phyloP scores from a whole-genome alignment of 805 yeast genomes.

The Candida yuanshanica region DNA sequence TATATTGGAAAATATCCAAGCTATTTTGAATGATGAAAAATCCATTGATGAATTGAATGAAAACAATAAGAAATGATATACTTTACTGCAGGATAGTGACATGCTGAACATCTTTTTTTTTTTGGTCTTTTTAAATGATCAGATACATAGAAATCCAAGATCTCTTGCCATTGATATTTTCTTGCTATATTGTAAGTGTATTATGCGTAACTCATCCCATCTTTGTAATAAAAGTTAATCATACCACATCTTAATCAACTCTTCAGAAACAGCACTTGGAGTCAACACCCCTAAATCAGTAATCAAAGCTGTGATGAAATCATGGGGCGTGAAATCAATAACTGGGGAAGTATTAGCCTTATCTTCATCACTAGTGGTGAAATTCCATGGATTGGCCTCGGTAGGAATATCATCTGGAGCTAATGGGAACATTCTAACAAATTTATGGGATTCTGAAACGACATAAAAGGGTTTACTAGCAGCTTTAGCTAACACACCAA shows the following conservation, averaged over 20 bases:
- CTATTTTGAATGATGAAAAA: slow-evolving; percentile 42
- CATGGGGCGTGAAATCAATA: slow-evolving; percentile 94
- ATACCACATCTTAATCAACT: slow-evolving; percentile 96
- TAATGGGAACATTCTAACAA: slow-evolving; percentile 92
- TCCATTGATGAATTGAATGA: slow-evolving; percentile 31
- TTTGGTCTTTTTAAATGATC: no score
- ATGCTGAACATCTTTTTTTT: neutral
- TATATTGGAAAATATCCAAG: slow-evolving; percentile 56
- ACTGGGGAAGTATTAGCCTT: slow-evolving; percentile 44
- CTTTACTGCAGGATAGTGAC: neutral
- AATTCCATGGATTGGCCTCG: slow-evolving; percentile 41
- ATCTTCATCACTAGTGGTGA: slow-evolving; percentile 29
- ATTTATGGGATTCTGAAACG: slow-evolving; percentile 91
- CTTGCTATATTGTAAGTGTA: neutral
- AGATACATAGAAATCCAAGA: neutral
- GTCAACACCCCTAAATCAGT: slow-evolving; percentile 96
- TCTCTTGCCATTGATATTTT: neutral
- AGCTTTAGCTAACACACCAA: slow-evolving; percentile 85
- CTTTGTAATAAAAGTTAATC: slow-evolving; percentile 39
- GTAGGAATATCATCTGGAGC: slow-evolving; percentile 87
- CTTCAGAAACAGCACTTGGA: slow-evolving; percentile 98
- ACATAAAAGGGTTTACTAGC: slow-evolving; percentile 93
- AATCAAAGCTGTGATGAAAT: slow-evolving; percentile 88
- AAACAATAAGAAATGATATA: slow-evolving; percentile 16
- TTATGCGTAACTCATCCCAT: neutral